Conservation (phyloP, 2,329 filamentous ascomycete genomes). For the Hypoxylon sp. region DNA sequence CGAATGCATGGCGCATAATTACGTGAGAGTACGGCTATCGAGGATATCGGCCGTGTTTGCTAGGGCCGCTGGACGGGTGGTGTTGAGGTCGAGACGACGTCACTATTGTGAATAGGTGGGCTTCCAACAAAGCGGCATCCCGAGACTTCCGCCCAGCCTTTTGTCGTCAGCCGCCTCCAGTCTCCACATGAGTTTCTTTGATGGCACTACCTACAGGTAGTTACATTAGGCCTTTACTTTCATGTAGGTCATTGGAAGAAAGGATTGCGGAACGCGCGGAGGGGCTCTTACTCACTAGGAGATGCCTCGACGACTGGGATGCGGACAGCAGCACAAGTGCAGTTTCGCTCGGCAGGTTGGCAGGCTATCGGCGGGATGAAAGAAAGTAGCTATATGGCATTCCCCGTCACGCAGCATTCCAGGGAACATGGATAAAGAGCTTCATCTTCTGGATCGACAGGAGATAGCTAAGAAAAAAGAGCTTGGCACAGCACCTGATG, state of each 20-base stretch:
- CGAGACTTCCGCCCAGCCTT: neutral
- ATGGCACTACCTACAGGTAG: too few species aligned
- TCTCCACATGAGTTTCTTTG: too few species aligned
- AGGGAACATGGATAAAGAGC: neutral
- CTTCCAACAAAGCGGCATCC: neutral
- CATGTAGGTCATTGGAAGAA: neutral
- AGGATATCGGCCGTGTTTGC: slow-evolving; percentile 2
- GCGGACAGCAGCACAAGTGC: too few species aligned
- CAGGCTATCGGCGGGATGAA: slow-evolving; percentile 9
- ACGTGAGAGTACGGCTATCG: slow-evolving; percentile 14
- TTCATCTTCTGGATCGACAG: neutral
- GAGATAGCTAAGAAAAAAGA: neutral
- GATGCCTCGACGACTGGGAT: neutral
- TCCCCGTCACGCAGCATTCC: neutral
- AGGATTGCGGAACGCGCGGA: slow-evolving; percentile 9
- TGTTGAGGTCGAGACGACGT: slow-evolving; percentile 25
- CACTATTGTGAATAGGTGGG: slow-evolving; percentile 23
- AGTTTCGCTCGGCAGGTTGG: neutral
- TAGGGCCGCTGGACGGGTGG: neutral
- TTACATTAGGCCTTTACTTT: too few species aligned
- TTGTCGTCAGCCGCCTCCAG: neutral
- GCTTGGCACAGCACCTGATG: neutral
- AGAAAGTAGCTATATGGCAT: slow-evolving; percentile 9
- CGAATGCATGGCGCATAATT: slow-evolving; percentile 15
- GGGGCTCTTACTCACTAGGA: slow-evolving; percentile 3